Base-by-base conservation (phyloP, 345 rosid species). In the Acer campestre region DNA sequence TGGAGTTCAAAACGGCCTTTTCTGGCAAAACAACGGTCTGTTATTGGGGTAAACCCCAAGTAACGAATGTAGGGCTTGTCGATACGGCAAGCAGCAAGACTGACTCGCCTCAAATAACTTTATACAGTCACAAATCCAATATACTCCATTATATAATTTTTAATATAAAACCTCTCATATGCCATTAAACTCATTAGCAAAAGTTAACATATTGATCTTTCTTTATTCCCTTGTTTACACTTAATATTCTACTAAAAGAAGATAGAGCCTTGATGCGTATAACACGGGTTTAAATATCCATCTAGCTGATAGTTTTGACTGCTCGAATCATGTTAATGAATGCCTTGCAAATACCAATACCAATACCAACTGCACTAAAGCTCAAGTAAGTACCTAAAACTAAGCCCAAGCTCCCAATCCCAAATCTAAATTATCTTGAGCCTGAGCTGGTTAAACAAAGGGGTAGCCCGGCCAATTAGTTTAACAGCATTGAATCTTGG, bases 241-340 rank as follows among this genome's bases (percentile, higher is more conserved):
- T 22, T 29, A 40, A 63, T 48, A 2, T 61, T 46, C 46, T 46
- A 29, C 61, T 31, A 31, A 29, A 48, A 63, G 14, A 8, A 14
- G 48, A 63, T 13, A 27, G 2, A 25, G 5, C 7, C 62, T 29
- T 35, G 23, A 64, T 29, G 70, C 35, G 27, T 48, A 61, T 20
- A 64, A 49, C 62, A 12, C 5, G 1, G 23, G 31, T 10, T 46
- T 13, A 63, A 27, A 64, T 17, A 23, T 75, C 42, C 70, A 1
- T 17, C 23, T 16, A 75, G 42, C 48, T n/a, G 12, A 48, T 31
- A 10, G 27, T 72, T 55, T 20, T 38, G 6, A 18, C 51, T 58
- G 13, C 14, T 70, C 44, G 11, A 23, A 51, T 40, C 56, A 42
- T 73, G 66, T 29, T 38, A 59, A 71, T 35, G 65, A 71, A 59